Conservation (phyloP, 2,329 filamentous ascomycete genomes). For the Aureobasidium sp. region DNA sequence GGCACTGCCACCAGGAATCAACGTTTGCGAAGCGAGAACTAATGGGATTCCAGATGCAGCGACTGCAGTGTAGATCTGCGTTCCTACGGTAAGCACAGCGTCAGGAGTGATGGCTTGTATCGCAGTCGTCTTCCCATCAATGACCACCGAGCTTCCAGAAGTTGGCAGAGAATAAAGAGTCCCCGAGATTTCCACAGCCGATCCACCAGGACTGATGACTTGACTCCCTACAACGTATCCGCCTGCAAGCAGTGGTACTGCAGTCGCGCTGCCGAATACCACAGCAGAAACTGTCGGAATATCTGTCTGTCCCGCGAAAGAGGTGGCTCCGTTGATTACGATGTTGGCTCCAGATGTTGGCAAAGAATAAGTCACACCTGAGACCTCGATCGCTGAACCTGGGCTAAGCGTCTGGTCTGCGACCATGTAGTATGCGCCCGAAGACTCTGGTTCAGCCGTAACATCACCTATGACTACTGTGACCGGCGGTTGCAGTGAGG, state of each 20-base stretch:
- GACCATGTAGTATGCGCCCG: background rate
- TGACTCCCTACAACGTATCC: background rate
- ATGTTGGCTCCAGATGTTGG: background rate
- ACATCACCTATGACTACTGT: background rate
- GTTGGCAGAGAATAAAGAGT: background rate
- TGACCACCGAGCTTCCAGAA: background rate
- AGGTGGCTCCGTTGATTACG: background rate
- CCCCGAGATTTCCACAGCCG: background rate
- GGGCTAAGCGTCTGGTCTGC: background rate
- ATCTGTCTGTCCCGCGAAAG: background rate
- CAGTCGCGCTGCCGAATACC: background rate
- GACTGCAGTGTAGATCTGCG: background rate
- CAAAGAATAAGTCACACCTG: background rate
- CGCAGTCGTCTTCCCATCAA: background rate
- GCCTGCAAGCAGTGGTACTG: background rate
- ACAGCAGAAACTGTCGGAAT: background rate
- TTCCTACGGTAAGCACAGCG: background rate
- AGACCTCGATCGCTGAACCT: background rate
- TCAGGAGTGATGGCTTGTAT: background rate
- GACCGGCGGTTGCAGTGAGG: background rate
- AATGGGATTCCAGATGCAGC: background rate
- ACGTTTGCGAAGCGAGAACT: slow-evolving; percentile 4
- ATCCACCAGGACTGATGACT: background rate
- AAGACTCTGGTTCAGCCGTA: background rate
- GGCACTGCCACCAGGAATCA: background rate